Evolutionary conservation across 2,329 filamentous ascomycete species (phyloP).

Genomic region (Tricladium varicosporioides): DNA sequence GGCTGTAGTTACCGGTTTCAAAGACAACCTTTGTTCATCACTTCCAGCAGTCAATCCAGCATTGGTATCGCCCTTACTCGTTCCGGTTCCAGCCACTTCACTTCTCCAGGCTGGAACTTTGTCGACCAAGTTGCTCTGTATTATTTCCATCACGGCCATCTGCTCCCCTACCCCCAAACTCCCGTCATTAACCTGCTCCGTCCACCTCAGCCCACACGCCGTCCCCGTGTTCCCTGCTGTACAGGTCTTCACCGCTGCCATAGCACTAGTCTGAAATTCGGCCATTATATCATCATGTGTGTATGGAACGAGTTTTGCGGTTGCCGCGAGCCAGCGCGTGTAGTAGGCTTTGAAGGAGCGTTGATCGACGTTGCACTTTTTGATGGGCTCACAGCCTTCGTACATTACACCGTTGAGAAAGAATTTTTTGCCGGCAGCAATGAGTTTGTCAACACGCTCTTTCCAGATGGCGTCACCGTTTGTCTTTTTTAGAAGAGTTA

Average conservation of each 20-base stretch:
- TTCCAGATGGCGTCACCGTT: slow-evolving; percentile 47
- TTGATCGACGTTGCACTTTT: slow-evolving; percentile 60
- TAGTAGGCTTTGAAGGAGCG: slow-evolving; percentile 63
- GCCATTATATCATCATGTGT: slow-evolving; percentile 52
- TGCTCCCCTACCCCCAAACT: slow-evolving; percentile 65
- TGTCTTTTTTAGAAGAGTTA: slow-evolving; percentile 23
- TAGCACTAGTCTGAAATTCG: slow-evolving; percentile 52
- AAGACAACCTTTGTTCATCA: not conserved
- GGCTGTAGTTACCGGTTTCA: slow-evolving; percentile 32
- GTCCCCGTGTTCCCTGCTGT: slow-evolving; percentile 53
- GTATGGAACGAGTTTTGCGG: slow-evolving; percentile 62
- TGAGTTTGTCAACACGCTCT: slow-evolving; percentile 53
- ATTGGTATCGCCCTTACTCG: slow-evolving; percentile 27
- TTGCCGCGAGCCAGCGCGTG: slow-evolving; percentile 58
- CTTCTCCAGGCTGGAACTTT: slow-evolving; percentile 31
- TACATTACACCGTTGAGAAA: slow-evolving; percentile 62
- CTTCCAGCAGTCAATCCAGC: slow-evolving; percentile 16
- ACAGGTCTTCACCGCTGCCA: slow-evolving; percentile 54
- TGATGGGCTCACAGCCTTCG: slow-evolving; percentile 61
- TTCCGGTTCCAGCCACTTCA: slow-evolving; percentile 44
- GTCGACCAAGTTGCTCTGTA: slow-evolving; percentile 41
- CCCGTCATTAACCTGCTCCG: slow-evolving; percentile 50
- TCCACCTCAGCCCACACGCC: slow-evolving; percentile 62
- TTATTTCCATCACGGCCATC: slow-evolving; percentile 66
- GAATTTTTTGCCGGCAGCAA: slow-evolving; percentile 52